A percentile compares a stretch with the other conserved stretches of the same genome.
Evolutionary conservation across 352 stramenopile genomes (phyloP).

Genomic region (Pythium folliculosum): DNA sequence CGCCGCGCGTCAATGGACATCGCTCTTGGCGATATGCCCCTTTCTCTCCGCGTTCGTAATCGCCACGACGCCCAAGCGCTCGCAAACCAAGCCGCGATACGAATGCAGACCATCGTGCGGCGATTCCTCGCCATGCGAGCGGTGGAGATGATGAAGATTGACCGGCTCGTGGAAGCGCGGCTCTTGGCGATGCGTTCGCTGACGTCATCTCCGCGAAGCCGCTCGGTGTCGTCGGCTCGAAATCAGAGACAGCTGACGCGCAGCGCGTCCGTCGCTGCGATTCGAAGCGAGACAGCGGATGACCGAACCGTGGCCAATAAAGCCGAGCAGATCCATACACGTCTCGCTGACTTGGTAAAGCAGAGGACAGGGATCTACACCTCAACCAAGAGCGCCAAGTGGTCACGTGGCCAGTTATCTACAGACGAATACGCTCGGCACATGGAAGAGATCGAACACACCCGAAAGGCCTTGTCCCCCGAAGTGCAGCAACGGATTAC

Average conservation of each 20-base stretch:
- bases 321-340: conserved; percentile 17
- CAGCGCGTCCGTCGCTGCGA: conserved; percentile 17
- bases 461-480: conserved; percentile 32
- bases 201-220: conserved; percentile 1
- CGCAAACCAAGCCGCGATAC: conserved; percentile 23
- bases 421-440: conserved; percentile 36
- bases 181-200: conserved; percentile 32
- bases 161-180: conserved; percentile 50
- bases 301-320: conserved; percentile 9
- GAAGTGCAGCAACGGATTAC: conserved; percentile 44
- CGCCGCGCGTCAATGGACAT: conserved; percentile 38
- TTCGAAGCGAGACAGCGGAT: conserved; percentile 7
- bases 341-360: conserved; percentile 20
- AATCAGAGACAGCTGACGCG: conserved; percentile 4
- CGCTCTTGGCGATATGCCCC: conserved; percentile 1
- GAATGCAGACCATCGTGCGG: conserved; percentile 48
- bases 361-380: conserved; percentile 24
- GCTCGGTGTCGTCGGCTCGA: background rate
- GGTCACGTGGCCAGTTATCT: conserved; percentile 25
- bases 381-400: conserved; percentile 24
- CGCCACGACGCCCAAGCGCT: background rate
- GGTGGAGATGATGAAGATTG: conserved; percentile 46
- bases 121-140: conserved; percentile 47
- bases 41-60: background rate
- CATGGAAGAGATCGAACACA: conserved; percentile 20